Evolutionary conservation across 2,329 filamentous ascomycete species (phyloP).

Genomic region (Corinectria fuckeliana): DNA sequence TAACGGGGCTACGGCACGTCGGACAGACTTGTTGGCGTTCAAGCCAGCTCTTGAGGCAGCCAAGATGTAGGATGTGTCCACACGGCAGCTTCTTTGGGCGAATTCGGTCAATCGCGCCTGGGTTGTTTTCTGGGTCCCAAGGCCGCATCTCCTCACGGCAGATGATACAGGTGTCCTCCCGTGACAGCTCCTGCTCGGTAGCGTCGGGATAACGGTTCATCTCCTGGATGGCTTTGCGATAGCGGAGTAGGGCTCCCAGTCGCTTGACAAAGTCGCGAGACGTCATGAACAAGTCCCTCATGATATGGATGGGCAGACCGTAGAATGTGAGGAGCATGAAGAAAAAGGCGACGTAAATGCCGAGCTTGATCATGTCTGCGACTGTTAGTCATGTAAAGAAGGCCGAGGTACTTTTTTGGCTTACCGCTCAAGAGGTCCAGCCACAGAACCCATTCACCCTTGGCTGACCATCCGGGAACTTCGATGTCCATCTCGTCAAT

Average conservation of each 20-base stretch:
- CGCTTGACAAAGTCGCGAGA: conserved; percentile 90
- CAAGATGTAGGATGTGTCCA: conserved; percentile 92
- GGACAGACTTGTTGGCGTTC: conserved; percentile 97
- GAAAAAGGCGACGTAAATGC: conserved; percentile 92
- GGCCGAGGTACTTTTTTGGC: conserved; percentile 30
- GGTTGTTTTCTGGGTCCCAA: conserved; percentile 67
- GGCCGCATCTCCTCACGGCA: conserved; percentile 94
- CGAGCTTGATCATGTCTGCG: conserved; percentile 85
- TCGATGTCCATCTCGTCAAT: conserved; percentile 94
- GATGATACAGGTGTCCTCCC: conserved; percentile 96
- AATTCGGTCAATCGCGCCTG: conserved; percentile 79
- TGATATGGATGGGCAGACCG: conserved; percentile 93
- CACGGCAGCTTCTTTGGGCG: conserved; percentile 96
- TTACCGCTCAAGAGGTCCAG: conserved; percentile 83
- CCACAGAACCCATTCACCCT: conserved; percentile 90
- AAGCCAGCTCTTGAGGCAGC: conserved; percentile 95
- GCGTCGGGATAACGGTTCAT: conserved; percentile 97
- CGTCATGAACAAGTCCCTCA: conserved; percentile 94
- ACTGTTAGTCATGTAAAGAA: conserved; percentile 22
- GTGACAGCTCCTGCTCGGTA: conserved; percentile 80
- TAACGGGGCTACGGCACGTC: conserved; percentile 85
- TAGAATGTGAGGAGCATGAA: conserved; percentile 92
- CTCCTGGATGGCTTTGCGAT: conserved; percentile 88
- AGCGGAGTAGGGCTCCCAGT: conserved; percentile 86
- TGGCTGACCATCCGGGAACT: conserved; percentile 94